Conservation (phyloP, 768 basidiomycete genomes). For the Cyclocybe cylindracea region DNA sequence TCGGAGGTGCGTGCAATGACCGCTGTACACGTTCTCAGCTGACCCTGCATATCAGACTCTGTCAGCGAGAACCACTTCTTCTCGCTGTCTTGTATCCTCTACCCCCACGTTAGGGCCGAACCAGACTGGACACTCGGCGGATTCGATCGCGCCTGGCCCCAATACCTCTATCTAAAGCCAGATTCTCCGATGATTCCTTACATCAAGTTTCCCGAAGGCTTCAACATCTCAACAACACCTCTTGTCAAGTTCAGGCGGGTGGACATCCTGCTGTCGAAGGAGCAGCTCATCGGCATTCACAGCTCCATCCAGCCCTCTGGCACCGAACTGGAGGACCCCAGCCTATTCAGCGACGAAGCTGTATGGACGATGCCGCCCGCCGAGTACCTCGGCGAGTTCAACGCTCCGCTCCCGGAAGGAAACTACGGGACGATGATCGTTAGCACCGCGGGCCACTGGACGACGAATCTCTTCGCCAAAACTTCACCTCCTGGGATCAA, state of each 20-base stretch:
- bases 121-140: slow-evolving; percentile 58
- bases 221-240: slow-evolving; percentile 58
- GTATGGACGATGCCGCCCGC: slow-evolving; percentile 54
- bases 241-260: slow-evolving; percentile 67
- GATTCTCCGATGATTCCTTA: slow-evolving; percentile 46
- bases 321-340: slow-evolving; percentile 22
- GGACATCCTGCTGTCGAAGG: slow-evolving; percentile 54
- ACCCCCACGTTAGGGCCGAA: slow-evolving; percentile 66
- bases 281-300: slow-evolving; percentile 51
- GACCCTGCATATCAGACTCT: slow-evolving; percentile 44
- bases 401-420: slow-evolving; percentile 43
- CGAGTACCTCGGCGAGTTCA: slow-evolving; percentile 55
- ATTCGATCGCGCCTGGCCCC: slow-evolving; percentile 68
- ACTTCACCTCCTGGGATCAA: slow-evolving; percentile 45
- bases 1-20: slow-evolving; percentile 49
- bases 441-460: slow-evolving; percentile 74
- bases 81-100: slow-evolving; percentile 65
- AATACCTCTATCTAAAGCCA: slow-evolving; percentile 62
- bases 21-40: background rate
- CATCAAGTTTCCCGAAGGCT: slow-evolving; percentile 48
- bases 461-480: slow-evolving; percentile 49
- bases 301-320: slow-evolving; percentile 30
- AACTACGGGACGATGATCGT: slow-evolving; percentile 65
- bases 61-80: slow-evolving; percentile 77
- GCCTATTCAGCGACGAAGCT: slow-evolving; percentile 56